Base-by-base conservation (phyloP, 495 filamentous ascomycete genomes). In the Hypoxylon trugodes region DNA sequence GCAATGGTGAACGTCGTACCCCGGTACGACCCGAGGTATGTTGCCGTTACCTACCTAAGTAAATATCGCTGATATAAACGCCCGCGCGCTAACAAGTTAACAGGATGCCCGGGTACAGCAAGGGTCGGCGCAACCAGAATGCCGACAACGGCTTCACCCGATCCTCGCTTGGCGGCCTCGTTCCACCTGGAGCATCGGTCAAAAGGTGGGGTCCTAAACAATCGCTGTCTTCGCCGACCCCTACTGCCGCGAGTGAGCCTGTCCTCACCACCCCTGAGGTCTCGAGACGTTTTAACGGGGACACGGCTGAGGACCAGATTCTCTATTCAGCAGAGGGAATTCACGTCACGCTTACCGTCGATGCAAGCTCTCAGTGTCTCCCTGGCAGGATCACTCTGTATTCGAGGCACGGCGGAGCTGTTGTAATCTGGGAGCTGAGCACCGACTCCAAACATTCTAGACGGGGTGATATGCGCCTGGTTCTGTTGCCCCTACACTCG, bases 1-100 rank as follows among this genome's bases (percentile, higher is more conserved):
- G n/a, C n/a, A n/a, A n/a, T n/a, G n/a, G n/a, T n/a, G n/a, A n/a
- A n/a, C n/a, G n/a, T n/a, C n/a, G n/a, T n/a, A n/a, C n/a, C n/a
- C n/a, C n/a, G n/a, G n/a, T 66, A 66, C 33, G 28, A 61, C 25
- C 52, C 52, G 32, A 1, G 18, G 64, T 59, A 58, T n/a, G 64
- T 67, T 6, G n/a, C 13, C 18, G 2, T 43, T 10, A 33, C 5
- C 3, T n/a, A n/a, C n/a, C n/a, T n/a, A n/a, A n/a, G n/a, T n/a
- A n/a, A n/a, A n/a, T n/a, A 35, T 41, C 3, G 10, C 19, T 18
- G n/a, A 42, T 30, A 41, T 15, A 9, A 10, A n/a, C n/a, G n/a
- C n/a, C n/a, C n/a, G n/a, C n/a, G n/a, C n/a, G n/a, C 51, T 63
- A 50, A 63, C 45, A 7, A 4, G 9, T n/a, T 21, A 19, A 47